A percentile compares a stretch with the other conserved stretches of the same genome.
These are phyloP conservation scores for Deakozyma indianensis DNA, from an alignment of 805 yeast genomes.

Conservation along the genomic window DNA sequence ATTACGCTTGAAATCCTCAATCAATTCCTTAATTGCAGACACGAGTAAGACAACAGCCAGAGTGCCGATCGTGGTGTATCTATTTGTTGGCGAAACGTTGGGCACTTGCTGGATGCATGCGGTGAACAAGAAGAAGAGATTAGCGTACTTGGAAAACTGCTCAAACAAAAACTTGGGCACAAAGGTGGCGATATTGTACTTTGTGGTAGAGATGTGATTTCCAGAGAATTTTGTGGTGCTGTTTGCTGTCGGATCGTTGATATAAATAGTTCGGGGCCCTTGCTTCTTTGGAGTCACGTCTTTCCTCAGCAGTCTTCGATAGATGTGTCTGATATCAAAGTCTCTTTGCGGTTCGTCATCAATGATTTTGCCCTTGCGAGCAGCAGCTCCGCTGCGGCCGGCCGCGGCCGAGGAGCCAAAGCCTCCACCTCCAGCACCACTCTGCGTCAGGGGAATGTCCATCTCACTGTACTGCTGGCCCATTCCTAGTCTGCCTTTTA, in stretches of 20 bases:
- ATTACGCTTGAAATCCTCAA: conserved; percentile 83
- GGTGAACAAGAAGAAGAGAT: conserved; percentile 83
- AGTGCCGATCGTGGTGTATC: conserved; percentile 92
- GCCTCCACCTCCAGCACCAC: neutral
- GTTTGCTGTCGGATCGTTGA: conserved; percentile 51
- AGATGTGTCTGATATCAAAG: conserved; percentile 22
- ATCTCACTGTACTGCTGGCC: conserved; percentile 15
- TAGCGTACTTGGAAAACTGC: conserved; percentile 95
- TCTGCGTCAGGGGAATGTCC: conserved; percentile 18
- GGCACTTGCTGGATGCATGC: conserved; percentile 95
- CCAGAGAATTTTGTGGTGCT: conserved; percentile 44
- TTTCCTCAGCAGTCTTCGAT: conserved; percentile 17
- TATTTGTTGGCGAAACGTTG: conserved; percentile 85
- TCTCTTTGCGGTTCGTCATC: conserved; percentile 11
- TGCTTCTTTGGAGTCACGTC: conserved; percentile 5
- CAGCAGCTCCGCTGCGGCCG: neutral
- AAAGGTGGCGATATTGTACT: conserved; percentile 86
- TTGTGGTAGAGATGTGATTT: conserved; percentile 88
- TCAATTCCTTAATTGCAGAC: conserved; percentile 81
- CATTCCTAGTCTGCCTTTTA: conserved; percentile 15
- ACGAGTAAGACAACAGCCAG: conserved; percentile 70
- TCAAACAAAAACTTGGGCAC: conserved; percentile 89
- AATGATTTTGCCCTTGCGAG: neutral
- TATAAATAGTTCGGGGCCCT: conserved; percentile 52
- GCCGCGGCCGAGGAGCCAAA: conserved; percentile 1